Base-by-base conservation (phyloP, 208 protist species). In the Wallacemonas rigidus region DNA sequence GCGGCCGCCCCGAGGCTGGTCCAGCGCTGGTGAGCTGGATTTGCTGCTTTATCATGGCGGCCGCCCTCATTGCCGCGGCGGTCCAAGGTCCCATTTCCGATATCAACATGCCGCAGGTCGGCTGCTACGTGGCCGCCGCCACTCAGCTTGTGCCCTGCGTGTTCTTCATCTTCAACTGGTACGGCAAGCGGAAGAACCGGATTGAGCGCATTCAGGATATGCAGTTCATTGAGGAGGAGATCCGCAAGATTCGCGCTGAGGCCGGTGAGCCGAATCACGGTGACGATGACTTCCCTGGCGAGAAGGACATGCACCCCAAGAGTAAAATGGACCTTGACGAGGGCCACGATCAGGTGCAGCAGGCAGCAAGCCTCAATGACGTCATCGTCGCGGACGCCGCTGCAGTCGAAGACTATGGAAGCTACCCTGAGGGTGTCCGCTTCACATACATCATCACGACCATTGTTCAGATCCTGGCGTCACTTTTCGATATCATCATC, bases 401-500 rank as follows among this genome's bases (percentile, higher is more conserved):
- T n/a, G 61, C 50, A 6, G 8, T n/a, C 41, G 67, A 8, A 5
- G 12, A 12, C 40, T 67, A 69, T 45, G 77, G 11, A 4, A 1
- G 11, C 8, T 55, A 69, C 64, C 35, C 39, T 0, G 45, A 9
- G 3, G 50, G 43, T n/a, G 50, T 58, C 48, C 48, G 76, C 8
- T 48, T 89, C 12, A 83, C 83, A 1, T 89, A 78, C 69, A 41
- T 84, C 9, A 61, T 76, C 12, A 86, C 80, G 12, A 77, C 71
- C 15, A 41, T 76, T 1, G 41, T 82, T 40, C 69, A 80, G 67
- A 73, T 87, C n/a, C 17, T 85, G n/a, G 81, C 79, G 0, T 79
- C 61, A 3, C 35, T 91, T 26, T 75, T 90, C 40, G 88, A 93
- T 47, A 75, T 93, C 51, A 79, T 88, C 71, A 89, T 90, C 47